phyloP scores from a whole-genome alignment of 805 yeast species.

The Isabelozyma gotoi region DNA sequence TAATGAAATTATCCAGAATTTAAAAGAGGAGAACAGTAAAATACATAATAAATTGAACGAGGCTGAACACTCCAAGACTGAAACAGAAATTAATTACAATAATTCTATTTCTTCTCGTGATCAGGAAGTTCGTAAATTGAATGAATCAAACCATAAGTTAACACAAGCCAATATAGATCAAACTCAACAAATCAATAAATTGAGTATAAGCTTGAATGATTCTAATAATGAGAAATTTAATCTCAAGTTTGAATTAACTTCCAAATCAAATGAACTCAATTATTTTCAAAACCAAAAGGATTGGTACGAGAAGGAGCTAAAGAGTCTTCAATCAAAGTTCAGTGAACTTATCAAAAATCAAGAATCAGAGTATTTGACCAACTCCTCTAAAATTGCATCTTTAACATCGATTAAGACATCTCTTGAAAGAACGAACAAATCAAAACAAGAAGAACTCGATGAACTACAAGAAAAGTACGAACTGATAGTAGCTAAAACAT shows the following conservation, averaged over 20 bases:
- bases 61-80: slow-evolving; percentile 12
- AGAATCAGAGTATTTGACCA: slow-evolving; percentile 33
- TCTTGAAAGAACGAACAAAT: slow-evolving; percentile 33
- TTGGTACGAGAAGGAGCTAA: slow-evolving; percentile 43
- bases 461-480: slow-evolving; percentile 45
- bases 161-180: slow-evolving; percentile 36
- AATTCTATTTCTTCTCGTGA: slow-evolving; percentile 14
- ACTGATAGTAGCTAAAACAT: slow-evolving; percentile 14
- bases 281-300: slow-evolving; percentile 33
- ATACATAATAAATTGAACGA: slow-evolving; percentile 15
- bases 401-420: slow-evolving; percentile 24
- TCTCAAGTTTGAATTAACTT: slow-evolving; percentile 34
- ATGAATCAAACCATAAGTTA: slow-evolving; percentile 25
- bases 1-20: slow-evolving; percentile 10
- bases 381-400: slow-evolving; percentile 27
- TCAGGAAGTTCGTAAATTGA: slow-evolving; percentile 24
- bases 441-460: slow-evolving; percentile 44
- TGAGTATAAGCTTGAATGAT: slow-evolving; percentile 37
- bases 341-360: slow-evolving; percentile 39
- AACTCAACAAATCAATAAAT: slow-evolving; percentile 31
- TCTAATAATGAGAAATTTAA: slow-evolving; percentile 34
- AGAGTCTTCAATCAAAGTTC: slow-evolving; percentile 30
- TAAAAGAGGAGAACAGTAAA: slow-evolving; percentile 12
- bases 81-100: slow-evolving; percentile 9
- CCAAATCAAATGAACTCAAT: slow-evolving; percentile 30